A percentile compares a stretch with the other conserved stretches of the same genome.
These are phyloP conservation scores for Kregervanrija fluxuum DNA, from an alignment of 805 yeast species.

Conservation along the genomic window DNA sequence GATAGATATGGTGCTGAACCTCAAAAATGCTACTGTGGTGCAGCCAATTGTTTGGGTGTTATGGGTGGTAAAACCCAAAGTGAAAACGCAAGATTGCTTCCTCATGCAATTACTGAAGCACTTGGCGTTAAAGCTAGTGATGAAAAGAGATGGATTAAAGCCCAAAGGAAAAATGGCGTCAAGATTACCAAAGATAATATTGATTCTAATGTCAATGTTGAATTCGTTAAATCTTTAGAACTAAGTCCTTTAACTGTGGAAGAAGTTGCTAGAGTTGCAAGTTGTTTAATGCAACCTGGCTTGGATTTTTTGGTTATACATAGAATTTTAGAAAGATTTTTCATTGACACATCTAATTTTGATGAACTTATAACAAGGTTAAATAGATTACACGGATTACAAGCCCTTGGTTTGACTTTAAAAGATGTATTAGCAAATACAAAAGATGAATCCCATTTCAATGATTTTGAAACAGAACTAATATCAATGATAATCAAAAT, in stretches of 20 bases:
- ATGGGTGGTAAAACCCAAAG: slow-evolving; percentile 98
- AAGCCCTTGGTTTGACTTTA: slow-evolving; percentile 60
- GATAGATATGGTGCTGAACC: slow-evolving; percentile 94
- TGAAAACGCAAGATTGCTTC: slow-evolving; percentile 76
- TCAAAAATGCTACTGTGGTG: slow-evolving; percentile 93
- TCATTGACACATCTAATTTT: slow-evolving; percentile 35
- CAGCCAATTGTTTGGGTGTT: slow-evolving; percentile 83
- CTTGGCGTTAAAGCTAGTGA: slow-evolving; percentile 63
- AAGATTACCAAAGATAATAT: slow-evolving; percentile 43
- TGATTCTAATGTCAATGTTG: slow-evolving; percentile 53
- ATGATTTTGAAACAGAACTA: slow-evolving; percentile 32
- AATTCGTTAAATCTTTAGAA: slow-evolving; percentile 54
- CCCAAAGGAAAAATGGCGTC: slow-evolving; percentile 42
- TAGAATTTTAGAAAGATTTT: slow-evolving; percentile 60
- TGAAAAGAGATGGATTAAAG: slow-evolving; percentile 67
- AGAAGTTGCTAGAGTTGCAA: slow-evolving; percentile 74
- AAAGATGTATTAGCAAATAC: slow-evolving; percentile 24
- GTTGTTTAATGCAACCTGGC: slow-evolving; percentile 64
- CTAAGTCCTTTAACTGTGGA: slow-evolving; percentile 42
- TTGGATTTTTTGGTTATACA: slow-evolving; percentile 59
- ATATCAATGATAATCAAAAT: slow-evolving; percentile 47
- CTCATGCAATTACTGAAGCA: slow-evolving; percentile 79
- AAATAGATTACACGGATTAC: slow-evolving; percentile 80
- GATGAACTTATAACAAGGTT: slow-evolving; percentile 47
- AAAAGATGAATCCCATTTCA: slow-evolving; percentile 2